These are phyloP conservation scores for Leptomonas pyrrhocoris DNA, from an alignment of 208 protist genomes.

Conservation along the genomic window DNA sequence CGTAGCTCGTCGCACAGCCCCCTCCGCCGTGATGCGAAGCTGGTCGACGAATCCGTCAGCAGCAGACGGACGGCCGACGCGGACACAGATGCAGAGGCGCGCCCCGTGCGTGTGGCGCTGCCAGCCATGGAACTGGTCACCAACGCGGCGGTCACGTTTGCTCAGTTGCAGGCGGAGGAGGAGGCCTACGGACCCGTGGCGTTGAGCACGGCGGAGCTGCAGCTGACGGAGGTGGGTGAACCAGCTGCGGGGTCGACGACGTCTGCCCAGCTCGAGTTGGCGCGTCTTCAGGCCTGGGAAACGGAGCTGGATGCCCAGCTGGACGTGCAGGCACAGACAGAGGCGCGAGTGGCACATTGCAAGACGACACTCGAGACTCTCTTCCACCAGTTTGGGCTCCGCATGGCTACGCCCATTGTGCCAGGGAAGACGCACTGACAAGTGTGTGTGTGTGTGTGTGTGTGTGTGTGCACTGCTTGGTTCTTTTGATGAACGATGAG, in stretches of 20 bases:
- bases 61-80: constrained; percentile 6
- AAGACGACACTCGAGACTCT: constrained; percentile 27
- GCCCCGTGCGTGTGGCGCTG: constrained; percentile 22
- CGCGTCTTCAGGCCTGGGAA: constrained; percentile 36
- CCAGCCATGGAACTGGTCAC: constrained; percentile 34
- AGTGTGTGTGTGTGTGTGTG: too few relatives aligned
- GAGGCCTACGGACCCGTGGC: constrained; percentile 13
- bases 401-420: constrained; percentile 31
- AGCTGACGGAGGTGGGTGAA: constrained; percentile 58
- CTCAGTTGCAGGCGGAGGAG: constrained; percentile 27
- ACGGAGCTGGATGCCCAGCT: constrained; percentile 19
- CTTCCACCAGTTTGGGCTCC: constrained; percentile 34
- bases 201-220: constrained; percentile 29
- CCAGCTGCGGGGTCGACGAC: constrained; percentile 58
- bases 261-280: constrained; percentile 59
- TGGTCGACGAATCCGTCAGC: background rate
- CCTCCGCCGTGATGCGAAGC: background rate
- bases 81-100: background rate
- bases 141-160: constrained; percentile 18
- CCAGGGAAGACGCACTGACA: background rate
- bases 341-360: constrained; percentile 13
- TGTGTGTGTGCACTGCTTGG: background rate
- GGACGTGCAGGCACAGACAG: constrained; percentile 3
- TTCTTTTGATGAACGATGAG: background rate
- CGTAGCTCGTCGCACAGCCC: constrained; percentile 4